Evolutionary conservation across 2,329 filamentous ascomycete genomes (phyloP).

Genomic region (Diaporthe caulivora): DNA sequence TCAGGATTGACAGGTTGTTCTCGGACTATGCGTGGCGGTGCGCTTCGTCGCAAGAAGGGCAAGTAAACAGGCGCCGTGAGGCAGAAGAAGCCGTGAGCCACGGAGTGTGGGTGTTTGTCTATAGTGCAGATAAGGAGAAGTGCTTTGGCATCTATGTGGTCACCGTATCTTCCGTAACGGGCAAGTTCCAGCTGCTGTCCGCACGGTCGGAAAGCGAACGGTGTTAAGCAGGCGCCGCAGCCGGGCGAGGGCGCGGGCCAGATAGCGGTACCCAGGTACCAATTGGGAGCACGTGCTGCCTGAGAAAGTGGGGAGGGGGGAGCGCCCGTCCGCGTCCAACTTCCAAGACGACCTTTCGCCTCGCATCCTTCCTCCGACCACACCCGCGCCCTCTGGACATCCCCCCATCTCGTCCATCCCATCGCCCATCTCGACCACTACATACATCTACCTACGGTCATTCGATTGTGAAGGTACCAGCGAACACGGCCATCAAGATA

Average conservation of each 20-base stretch:
- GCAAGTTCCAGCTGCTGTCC: slow-evolving; percentile 13
- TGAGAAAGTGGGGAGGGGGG: slow-evolving; percentile 32
- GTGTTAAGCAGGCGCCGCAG: slow-evolving; percentile 15
- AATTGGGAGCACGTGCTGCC: slow-evolving; percentile 33
- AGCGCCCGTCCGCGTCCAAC: slow-evolving; percentile 19
- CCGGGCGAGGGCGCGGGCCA: not conserved
- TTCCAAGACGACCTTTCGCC: slow-evolving; percentile 32
- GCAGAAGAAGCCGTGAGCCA: not conserved
- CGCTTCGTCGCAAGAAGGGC: not conserved
- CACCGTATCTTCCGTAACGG: slow-evolving; percentile 1
- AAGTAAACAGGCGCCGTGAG: not conserved
- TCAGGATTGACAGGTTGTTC: slow-evolving; percentile 15
- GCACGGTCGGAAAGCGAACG: slow-evolving; percentile 25
- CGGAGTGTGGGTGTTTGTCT: not conserved
- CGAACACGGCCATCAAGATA: slow-evolving; percentile 72
- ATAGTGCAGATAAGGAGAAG: not conserved
- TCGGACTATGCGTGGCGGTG: not conserved
- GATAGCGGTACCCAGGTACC: slow-evolving; percentile 23
- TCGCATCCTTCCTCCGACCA: slow-evolving; percentile 38
- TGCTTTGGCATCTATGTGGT: not conserved
- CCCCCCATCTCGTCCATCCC: slow-evolving; percentile 20
- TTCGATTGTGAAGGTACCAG: slow-evolving; percentile 36
- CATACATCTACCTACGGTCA: slow-evolving; percentile 30
- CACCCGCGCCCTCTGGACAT: slow-evolving; percentile 37
- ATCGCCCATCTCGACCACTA: slow-evolving; percentile 21